Conservation (phyloP, 257 asterid genomes). For the Nicotiana knightiana region DNA sequence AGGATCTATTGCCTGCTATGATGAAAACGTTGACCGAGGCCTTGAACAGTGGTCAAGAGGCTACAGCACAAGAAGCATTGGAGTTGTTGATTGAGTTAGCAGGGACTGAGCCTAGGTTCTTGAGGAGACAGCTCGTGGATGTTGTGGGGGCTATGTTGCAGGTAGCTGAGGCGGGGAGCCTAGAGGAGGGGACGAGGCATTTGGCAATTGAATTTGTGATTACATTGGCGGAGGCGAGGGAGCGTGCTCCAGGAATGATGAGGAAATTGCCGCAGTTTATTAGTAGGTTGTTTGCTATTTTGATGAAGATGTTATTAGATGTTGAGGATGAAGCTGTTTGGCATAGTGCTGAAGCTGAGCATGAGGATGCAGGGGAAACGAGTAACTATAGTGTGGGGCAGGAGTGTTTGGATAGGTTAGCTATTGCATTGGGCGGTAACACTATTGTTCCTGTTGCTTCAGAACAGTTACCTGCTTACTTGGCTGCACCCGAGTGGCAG, state of each 20-base stretch:
- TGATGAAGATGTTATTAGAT: conserved; percentile 86
- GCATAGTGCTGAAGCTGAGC: conserved; percentile 81
- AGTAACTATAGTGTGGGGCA: conserved; percentile 88
- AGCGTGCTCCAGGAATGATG: conserved; percentile 99
- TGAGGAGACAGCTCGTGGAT: conserved; percentile 87
- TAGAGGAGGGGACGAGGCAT: conserved; percentile 95
- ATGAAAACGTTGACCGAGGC: conserved; percentile 97
- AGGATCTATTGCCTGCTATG: conserved; percentile 91
- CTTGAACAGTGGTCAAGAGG: conserved; percentile 77
- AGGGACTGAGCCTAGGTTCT: conserved; percentile 85
- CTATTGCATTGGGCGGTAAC: conserved; percentile 88
- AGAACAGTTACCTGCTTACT: conserved; percentile 66
- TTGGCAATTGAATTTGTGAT: conserved; percentile 94
- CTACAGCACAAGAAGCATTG: conserved; percentile 91
- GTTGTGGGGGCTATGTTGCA: conserved; percentile 94
- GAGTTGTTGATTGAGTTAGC: conserved; percentile 92
- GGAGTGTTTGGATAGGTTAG: conserved; percentile 88
- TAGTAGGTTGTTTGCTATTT: conserved; percentile 62
- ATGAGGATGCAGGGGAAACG: conserved; percentile 97
- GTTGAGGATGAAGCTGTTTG: conserved; percentile 88
- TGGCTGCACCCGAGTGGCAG: conserved; percentile 92
- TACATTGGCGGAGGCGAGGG: conserved; percentile 91
- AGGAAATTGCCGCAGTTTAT: conserved; percentile 94
- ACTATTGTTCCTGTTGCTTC: conserved; percentile 95
- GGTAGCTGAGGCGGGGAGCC: conserved; percentile 78